These are phyloP conservation scores for Backusella tarrabulga DNA, from an alignment of 192 early-diverging fungal species.

Conservation along the genomic window DNA sequence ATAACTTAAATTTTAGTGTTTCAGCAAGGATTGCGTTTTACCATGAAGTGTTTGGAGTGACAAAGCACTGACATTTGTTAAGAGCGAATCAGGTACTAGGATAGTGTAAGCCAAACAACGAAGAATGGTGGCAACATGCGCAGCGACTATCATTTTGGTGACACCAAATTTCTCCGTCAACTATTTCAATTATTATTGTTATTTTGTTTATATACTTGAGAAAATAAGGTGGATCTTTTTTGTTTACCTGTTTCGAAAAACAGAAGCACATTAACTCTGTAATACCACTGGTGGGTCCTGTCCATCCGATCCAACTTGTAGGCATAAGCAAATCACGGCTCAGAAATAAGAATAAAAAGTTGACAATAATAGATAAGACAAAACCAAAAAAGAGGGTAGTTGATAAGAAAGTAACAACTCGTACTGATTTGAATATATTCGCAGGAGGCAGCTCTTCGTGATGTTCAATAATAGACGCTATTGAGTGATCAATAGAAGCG, in stretches of 20 bases:
- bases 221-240: not conserved
- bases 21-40: slow-evolving; percentile 13
- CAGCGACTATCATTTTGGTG: slow-evolving; percentile 23
- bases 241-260: slow-evolving; percentile 39
- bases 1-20: not conserved
- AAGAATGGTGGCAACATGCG: slow-evolving; percentile 23
- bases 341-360: slow-evolving; percentile 37
- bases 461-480: not conserved
- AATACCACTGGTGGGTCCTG: slow-evolving; percentile 34
- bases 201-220: not conserved
- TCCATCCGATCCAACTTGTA: slow-evolving; percentile 37
- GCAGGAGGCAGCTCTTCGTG: not conserved
- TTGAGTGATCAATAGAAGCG: slow-evolving; percentile 17
- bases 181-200: slow-evolving; percentile 18
- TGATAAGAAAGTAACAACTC: slow-evolving; percentile 29
- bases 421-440: not conserved
- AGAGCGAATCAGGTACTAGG: slow-evolving; percentile 11
- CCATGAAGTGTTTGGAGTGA: slow-evolving; percentile 30
- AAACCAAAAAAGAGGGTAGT: slow-evolving; percentile 32
- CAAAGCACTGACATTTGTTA: slow-evolving; percentile 25
- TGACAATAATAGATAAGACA: slow-evolving; percentile 29
- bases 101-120: slow-evolving; percentile 24
- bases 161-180: slow-evolving; percentile 34
- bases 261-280: slow-evolving; percentile 39
- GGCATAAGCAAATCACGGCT: slow-evolving; percentile 25